Conservation (phyloP, 2,329 filamentous ascomycete species). For the Trichoderma aggressivum region DNA sequence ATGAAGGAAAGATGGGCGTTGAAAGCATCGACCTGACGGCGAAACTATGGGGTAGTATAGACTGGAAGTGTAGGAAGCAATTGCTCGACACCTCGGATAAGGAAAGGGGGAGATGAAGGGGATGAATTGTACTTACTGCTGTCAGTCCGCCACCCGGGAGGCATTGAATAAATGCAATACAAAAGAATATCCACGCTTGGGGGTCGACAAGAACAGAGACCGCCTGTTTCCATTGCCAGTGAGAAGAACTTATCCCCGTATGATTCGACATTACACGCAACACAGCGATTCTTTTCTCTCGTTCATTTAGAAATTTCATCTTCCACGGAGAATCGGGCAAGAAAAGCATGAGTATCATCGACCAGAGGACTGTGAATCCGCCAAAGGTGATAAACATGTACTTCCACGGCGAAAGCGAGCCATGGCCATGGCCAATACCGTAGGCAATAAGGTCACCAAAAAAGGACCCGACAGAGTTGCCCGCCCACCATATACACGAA, state of each 20-base stretch:
- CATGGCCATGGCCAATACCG: slow-evolving; percentile 8
- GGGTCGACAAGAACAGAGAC: not conserved
- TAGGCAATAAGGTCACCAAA: slow-evolving; percentile 20
- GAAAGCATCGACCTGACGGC: not conserved
- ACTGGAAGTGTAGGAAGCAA: not conserved
- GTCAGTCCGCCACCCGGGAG: slow-evolving; percentile 9
- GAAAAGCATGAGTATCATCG: not conserved
- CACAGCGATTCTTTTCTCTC: not conserved
- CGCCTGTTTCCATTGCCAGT: not conserved
- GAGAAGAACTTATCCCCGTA: not conserved
- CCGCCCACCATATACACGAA: slow-evolving; percentile 21
- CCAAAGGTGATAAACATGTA: slow-evolving; percentile 10
- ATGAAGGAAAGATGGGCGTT: not conserved
- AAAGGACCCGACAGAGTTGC: slow-evolving; percentile 16
- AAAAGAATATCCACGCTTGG: slow-evolving; percentile 19
- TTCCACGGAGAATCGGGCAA: not conserved
- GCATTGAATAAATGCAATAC: slow-evolving; percentile 19
- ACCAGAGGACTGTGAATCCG: not conserved
- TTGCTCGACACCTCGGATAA: not conserved
- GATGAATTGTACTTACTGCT: not conserved
- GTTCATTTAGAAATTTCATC: not conserved
- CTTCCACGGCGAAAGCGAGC: not conserved
- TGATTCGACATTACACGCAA: not conserved
- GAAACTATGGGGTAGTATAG: not conserved
- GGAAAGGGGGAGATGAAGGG: not conserved